Conservation (phyloP, 2,329 filamentous ascomycete genomes). For the Fusarium sp. region DNA sequence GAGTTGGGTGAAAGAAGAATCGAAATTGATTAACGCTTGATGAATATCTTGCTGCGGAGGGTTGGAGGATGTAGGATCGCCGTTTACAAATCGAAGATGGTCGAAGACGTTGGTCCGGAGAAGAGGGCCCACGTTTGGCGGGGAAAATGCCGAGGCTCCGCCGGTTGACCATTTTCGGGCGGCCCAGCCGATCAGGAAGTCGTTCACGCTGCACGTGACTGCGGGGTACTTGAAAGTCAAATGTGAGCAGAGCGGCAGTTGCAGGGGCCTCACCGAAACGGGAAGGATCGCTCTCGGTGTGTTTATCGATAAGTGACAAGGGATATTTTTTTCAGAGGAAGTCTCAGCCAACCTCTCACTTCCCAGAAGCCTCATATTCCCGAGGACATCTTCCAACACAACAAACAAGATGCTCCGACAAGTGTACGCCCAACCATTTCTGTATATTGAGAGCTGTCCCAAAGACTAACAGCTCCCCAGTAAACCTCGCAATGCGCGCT, state of each 20-base stretch:
- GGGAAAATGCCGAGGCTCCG: constrained; percentile 51
- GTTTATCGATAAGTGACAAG: constrained; percentile 59
- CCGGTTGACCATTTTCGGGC: constrained; percentile 37
- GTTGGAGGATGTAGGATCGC: constrained; percentile 3
- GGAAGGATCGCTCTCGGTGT: constrained; percentile 24
- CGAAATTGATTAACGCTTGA: neutral
- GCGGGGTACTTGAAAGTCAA: constrained; percentile 43
- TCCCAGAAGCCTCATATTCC: constrained; percentile 28
- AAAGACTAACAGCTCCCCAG: constrained; percentile 51
- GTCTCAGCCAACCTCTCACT: constrained; percentile 25
- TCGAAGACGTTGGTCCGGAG: constrained; percentile 28
- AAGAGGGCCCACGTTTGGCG: constrained; percentile 40
- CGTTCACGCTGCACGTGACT: constrained; percentile 53
- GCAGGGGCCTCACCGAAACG: constrained; percentile 21
- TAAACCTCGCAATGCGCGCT: constrained; percentile 82
- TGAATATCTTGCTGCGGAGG: constrained; percentile 6
- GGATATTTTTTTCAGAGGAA: constrained; percentile 47
- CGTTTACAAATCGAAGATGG: constrained; percentile 37
- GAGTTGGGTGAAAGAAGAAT: constrained; percentile 1
- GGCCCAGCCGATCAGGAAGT: constrained; percentile 26
- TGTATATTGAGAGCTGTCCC: neutral
- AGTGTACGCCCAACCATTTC: constrained; percentile 57
- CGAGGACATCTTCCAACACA: constrained; percentile 25
- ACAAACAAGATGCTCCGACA: constrained; percentile 63
- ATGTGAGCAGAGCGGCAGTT: neutral